Base-by-base conservation (phyloP, 768 basidiomycete species). In the Mycena vulgaris region DNA sequence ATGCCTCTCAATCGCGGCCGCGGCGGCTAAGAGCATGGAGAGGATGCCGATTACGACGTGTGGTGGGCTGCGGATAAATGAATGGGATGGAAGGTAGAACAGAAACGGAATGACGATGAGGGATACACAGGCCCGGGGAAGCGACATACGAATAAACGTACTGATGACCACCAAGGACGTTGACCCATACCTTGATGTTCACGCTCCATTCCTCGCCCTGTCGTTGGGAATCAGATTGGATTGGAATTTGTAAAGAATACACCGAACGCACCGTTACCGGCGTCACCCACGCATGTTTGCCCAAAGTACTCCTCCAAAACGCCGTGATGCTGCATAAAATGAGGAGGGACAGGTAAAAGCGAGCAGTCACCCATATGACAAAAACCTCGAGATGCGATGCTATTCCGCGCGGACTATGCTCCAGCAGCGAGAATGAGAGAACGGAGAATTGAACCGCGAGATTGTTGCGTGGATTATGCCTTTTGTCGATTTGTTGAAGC, bases 121-220 rank as follows among this genome's bases (percentile, higher is more conserved):
- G 11, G 14, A 19, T 19, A 4, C 5, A 4, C 19, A 10, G 42
- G n/a, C 14, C 9, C 10, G 9, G 28, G 31, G 33, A 16, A 21
- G 2, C 9, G 16, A 62, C 67, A 35, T 42, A 69, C 25, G 92
- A 91, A 2, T n/a, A n/a, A n/a, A n/a, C n/a, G 90, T 76, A 69
- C 86, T 88, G 1, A 73, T 92, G 91, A 0, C 91, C 91, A 2
- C 91, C 91, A 0, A 86, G 80, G 1, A 86, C 81, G 48, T 78
- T 74, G 23, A 90, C 85, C n/a, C 83, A 79, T 14, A 90, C 75
- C 35, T 73, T 75, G 7, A 86, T n/a, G 51, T 71, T 71, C 17
- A 64, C 48, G 31, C 37, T 58, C 33, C 70, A 66, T 25, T 71
- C 68, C 31, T 68, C 66, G 10, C 35, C 70, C 66, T 67, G 53